A percentile compares a stretch with the other conserved stretches of the same genome.
Conservation (phyloP, 768 basidiomycete genomes). For the Lactifluus hygrophoroides region DNA sequence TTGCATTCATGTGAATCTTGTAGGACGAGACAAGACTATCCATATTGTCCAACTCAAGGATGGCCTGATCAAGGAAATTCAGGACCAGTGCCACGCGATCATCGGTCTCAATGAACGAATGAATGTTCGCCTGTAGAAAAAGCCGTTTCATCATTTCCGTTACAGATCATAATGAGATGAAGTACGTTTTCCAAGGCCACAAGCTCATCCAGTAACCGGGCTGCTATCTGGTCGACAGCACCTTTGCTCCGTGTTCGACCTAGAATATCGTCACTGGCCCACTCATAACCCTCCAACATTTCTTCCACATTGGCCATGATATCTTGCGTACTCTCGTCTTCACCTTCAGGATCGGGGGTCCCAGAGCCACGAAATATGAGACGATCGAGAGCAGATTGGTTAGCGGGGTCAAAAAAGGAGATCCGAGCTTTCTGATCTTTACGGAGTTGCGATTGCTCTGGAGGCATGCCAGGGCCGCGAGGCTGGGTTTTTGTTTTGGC, state of each 20-base stretch:
- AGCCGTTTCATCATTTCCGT: not conserved
- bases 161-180: conserved; percentile 7
- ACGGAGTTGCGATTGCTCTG: conserved; percentile 34
- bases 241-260: conserved; percentile 56
- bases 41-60: conserved; percentile 83
- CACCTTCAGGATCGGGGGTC: conserved; percentile 27
- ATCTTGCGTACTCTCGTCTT: conserved; percentile 69
- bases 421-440: conserved; percentile 63
- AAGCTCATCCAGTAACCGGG: conserved; percentile 79
- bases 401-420: conserved; percentile 74
- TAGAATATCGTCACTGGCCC: conserved; percentile 77
- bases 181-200: conserved; percentile 86
- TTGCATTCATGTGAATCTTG: conserved; percentile 91
- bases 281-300: conserved; percentile 98
- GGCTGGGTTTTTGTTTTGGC: not conserved
- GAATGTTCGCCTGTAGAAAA: conserved; percentile 74
- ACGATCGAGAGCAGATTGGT: conserved; percentile 66
- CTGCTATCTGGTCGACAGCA: conserved; percentile 88
- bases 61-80: conserved; percentile 82
- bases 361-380: conserved; percentile 41
- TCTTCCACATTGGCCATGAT: conserved; percentile 92
- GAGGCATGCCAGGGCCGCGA: conserved; percentile 9
- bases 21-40: conserved; percentile 86
- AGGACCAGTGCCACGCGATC: conserved; percentile 81
- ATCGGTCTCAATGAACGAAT: conserved; percentile 95